Percentiles rank a stretch among this genome's conserved stretches.
Conservation (phyloP, 805 yeast genomes). For the Metschnikowia kunwiensis region DNA sequence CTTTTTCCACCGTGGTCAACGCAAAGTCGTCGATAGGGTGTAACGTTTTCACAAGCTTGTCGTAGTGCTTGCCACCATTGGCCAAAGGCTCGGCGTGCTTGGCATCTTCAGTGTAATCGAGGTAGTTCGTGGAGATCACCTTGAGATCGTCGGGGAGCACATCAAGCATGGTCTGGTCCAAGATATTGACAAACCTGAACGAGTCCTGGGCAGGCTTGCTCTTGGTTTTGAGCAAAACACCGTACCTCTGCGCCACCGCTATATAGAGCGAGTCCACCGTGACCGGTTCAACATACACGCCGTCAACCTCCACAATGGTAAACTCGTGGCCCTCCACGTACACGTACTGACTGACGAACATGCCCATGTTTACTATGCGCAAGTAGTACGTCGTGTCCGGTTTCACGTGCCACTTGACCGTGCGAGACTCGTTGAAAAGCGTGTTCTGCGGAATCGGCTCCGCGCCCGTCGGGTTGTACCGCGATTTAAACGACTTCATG, state of each 20-base stretch:
- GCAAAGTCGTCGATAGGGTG: constrained; percentile 67
- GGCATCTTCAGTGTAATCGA: constrained; percentile 45
- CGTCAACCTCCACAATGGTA: constrained; percentile 43
- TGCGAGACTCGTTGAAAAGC: constrained; percentile 62
- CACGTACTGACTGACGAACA: constrained; percentile 63
- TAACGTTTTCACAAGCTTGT: constrained; percentile 31
- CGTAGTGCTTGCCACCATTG: constrained; percentile 27
- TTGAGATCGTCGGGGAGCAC: constrained; percentile 56
- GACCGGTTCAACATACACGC: constrained; percentile 56
- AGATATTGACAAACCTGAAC: constrained; percentile 57
- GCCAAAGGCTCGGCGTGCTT: constrained; percentile 26
- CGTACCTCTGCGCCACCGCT: constrained; percentile 79
- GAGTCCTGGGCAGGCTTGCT: constrained; percentile 32
- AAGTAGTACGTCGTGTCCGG: constrained; percentile 61
- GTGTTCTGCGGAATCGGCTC: constrained; percentile 74
- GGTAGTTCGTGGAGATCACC: constrained; percentile 51
- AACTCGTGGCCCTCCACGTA: constrained; percentile 42
- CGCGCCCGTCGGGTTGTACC: constrained; percentile 81
- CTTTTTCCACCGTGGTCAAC: constrained; percentile 60
- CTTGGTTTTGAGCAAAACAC: constrained; percentile 64
- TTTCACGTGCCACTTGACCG: constrained; percentile 52
- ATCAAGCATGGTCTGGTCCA: constrained; percentile 71
- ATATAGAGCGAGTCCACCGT: constrained; percentile 55
- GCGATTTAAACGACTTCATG: constrained; percentile 47
- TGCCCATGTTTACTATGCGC: constrained; percentile 64